Evolutionary conservation across 179 eudicot genomes (phyloP).

Genomic region (Amaranthus tricolor): DNA sequence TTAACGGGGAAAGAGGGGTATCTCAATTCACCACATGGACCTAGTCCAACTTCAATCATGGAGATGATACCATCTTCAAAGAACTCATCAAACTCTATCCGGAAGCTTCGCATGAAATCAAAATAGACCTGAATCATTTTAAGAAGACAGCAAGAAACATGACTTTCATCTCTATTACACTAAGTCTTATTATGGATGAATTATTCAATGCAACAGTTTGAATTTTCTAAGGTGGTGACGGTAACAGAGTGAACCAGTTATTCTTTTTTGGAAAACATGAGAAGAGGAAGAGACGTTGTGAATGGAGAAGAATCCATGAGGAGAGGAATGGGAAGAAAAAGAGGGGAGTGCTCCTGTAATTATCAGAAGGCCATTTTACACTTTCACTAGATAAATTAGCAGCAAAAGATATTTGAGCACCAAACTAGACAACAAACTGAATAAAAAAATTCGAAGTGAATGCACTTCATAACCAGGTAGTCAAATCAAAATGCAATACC

Average conservation of each 20-base stretch:
- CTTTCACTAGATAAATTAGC: background rate
- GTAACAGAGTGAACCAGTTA: background rate
- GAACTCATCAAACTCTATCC: slow-evolving; percentile 72
- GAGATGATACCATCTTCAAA: slow-evolving; percentile 76
- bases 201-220: background rate
- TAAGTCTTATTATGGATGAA: background rate
- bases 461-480: background rate
- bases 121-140: slow-evolving; percentile 74
- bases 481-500: slow-evolving; percentile 38
- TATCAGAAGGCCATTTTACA: background rate
- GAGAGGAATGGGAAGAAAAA: background rate
- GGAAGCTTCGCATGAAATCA: slow-evolving; percentile 98
- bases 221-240: background rate
- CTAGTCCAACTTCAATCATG: slow-evolving; percentile 86
- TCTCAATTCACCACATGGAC: slow-evolving; percentile 95
- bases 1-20: slow-evolving; percentile 87
- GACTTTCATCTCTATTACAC: slow-evolving; percentile 2
- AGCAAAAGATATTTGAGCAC: background rate
- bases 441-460: background rate
- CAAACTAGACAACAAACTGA: background rate
- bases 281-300: background rate
- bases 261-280: background rate
- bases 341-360: background rate
- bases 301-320: background rate
- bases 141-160: slow-evolving; percentile 13